Evolutionary conservation across 106 monocot species (phyloP).

Genomic region (Dioscorea alata): DNA sequence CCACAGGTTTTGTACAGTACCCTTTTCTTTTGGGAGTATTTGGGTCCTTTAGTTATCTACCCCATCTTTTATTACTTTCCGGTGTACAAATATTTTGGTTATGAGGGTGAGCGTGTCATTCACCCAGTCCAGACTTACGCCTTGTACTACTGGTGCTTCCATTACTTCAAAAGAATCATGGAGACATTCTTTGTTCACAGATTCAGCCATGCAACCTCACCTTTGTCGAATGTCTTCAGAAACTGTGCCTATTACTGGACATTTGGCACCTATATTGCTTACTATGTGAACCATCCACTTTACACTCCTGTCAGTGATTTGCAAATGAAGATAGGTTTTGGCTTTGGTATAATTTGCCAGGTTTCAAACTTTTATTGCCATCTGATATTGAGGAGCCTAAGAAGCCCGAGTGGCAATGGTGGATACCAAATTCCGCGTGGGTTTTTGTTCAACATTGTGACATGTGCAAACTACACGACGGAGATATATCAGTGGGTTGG

Average conservation of each 20-base stretch:
- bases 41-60: slow-evolving; percentile 82
- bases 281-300: slow-evolving; percentile 76
- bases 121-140: slow-evolving; percentile 79
- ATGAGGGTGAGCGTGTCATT: slow-evolving; percentile 44
- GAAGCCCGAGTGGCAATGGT: slow-evolving; percentile 54
- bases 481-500: slow-evolving; percentile 97
- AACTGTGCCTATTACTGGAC: slow-evolving; percentile 93
- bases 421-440: slow-evolving; percentile 82
- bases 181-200: slow-evolving; percentile 95
- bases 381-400: slow-evolving; percentile 66
- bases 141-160: slow-evolving; percentile 87
- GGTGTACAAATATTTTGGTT: slow-evolving; percentile 89
- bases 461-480: slow-evolving; percentile 84
- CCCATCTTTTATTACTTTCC: slow-evolving; percentile 83
- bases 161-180: slow-evolving; percentile 87
- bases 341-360: slow-evolving; percentile 73
- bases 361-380: slow-evolving; percentile 90
- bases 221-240: slow-evolving; percentile 79
- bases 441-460: slow-evolving; percentile 81
- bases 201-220: slow-evolving; percentile 96
- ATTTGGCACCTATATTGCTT: slow-evolving; percentile 80
- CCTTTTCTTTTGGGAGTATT: slow-evolving; percentile 91
- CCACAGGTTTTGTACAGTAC: slow-evolving; percentile 72
- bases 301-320: slow-evolving; percentile 72
- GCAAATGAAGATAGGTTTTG: slow-evolving; percentile 83